Conservation (phyloP, 1,139 yeast genomes). For the Waltiozyma sp. region DNA sequence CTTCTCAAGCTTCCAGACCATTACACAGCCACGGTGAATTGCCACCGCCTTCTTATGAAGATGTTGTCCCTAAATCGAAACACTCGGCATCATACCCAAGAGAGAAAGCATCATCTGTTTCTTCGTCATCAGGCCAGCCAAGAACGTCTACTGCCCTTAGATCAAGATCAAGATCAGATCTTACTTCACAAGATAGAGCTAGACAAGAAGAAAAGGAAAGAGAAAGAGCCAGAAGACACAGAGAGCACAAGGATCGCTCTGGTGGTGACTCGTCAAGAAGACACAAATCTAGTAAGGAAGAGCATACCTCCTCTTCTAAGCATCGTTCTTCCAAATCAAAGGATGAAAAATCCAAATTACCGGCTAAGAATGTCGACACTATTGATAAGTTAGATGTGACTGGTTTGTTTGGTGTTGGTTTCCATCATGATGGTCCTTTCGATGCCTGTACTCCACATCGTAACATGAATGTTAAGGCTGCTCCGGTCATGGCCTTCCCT, state of each 20-base stretch:
- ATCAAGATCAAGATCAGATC: slow-evolving; percentile 7
- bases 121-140: slow-evolving; percentile 11
- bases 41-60: slow-evolving; percentile 56
- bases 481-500: slow-evolving; percentile 94
- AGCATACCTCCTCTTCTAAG: slow-evolving; percentile 3
- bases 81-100: slow-evolving; percentile 35
- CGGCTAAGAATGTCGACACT: slow-evolving; percentile 60
- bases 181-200: slow-evolving; percentile 5
- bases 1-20: not conserved
- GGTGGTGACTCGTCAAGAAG: slow-evolving; percentile 5
- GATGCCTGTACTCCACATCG: slow-evolving; percentile 98
- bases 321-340: slow-evolving; percentile 9
- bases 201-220: slow-evolving; percentile 2
- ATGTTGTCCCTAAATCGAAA: slow-evolving; percentile 41
- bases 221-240: slow-evolving; percentile 4
- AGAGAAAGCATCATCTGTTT: slow-evolving; percentile 27
- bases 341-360: slow-evolving; percentile 5
- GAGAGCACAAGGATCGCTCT: slow-evolving; percentile 3
- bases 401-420: slow-evolving; percentile 88
- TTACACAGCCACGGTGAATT: slow-evolving; percentile 19
- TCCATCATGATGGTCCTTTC: slow-evolving; percentile 98
- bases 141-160: too few species aligned
- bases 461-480: slow-evolving; percentile 67
- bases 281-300: slow-evolving; percentile 4
- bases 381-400: slow-evolving; percentile 94